Percentiles rank a stretch among this genome's conserved stretches.
These are phyloP conservation scores for Stygiomarasmius scandens DNA, from an alignment of 1,284 basidiomycete species.

Conservation along the genomic window DNA sequence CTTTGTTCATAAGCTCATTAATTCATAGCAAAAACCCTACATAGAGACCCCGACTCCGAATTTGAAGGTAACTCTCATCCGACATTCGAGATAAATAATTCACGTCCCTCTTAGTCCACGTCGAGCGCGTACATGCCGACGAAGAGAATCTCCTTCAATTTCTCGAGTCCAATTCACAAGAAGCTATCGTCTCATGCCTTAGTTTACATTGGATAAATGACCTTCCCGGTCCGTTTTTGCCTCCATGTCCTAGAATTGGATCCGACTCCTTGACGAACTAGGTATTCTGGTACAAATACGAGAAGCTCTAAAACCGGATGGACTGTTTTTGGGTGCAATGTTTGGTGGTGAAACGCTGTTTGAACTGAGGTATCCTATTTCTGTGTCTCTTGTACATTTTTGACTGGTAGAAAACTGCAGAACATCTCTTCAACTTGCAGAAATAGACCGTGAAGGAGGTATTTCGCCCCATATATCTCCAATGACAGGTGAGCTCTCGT, in stretches of 20 bases:
- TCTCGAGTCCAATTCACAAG: conserved; percentile 78
- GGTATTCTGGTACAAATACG: conserved; percentile 91
- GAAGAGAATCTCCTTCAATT: conserved; percentile 74
- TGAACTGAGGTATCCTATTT: conserved; percentile 72
- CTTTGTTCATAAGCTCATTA: neutral
- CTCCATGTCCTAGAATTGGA: conserved; percentile 2
- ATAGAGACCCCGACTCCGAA: conserved; percentile 73
- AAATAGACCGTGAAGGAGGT: conserved; percentile 93
- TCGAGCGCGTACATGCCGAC: conserved; percentile 74
- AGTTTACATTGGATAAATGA: conserved; percentile 99
- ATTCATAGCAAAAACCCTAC: conserved; percentile 57
- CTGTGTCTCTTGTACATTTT: neutral
- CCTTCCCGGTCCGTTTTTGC: conserved; percentile 70
- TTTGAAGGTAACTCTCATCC: conserved; percentile 65
- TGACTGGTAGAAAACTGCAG: conserved; percentile 21
- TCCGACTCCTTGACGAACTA: conserved; percentile 27
- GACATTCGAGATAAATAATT: conserved; percentile 9
- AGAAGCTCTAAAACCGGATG: conserved; percentile 87
- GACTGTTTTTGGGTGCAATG: conserved; percentile 93
- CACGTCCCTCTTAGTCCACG: conserved; percentile 52
- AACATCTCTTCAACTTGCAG: conserved; percentile 89
- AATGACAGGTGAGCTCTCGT: conserved; percentile 80
- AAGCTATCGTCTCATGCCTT: conserved; percentile 90
- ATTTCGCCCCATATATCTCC: conserved; percentile 95
- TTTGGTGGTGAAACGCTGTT: conserved; percentile 97